Evolutionary conservation across 768 basidiomycete species (phyloP).

Genomic region (Tulasnella sp.): DNA sequence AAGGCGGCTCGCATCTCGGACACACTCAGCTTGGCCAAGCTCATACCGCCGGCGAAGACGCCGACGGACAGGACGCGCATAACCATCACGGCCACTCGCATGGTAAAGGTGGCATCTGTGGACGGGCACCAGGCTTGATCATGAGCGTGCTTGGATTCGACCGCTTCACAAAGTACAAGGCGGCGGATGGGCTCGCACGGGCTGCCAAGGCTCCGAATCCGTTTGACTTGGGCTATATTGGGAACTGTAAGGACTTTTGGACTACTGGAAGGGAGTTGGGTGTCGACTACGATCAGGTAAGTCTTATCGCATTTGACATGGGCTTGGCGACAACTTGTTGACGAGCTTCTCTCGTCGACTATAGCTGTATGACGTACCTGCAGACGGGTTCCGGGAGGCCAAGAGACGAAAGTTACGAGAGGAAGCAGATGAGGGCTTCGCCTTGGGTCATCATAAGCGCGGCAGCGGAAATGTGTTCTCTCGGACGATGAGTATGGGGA

Average conservation of each 20-base stretch:
- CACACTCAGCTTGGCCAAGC: constrained; percentile 54
- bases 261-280: constrained; percentile 70
- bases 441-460: neutral
- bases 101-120: constrained; percentile 20
- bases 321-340: neutral
- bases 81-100: constrained; percentile 26
- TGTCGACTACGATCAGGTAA: constrained; percentile 66
- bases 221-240: constrained; percentile 69
- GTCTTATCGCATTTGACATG: neutral
- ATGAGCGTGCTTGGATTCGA: constrained; percentile 90
- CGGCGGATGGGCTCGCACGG: constrained; percentile 72
- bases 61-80: constrained; percentile 41
- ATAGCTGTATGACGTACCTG: constrained; percentile 74
- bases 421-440: constrained; percentile 38
- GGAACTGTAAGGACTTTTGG: constrained; percentile 94
- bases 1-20: constrained; percentile 48
- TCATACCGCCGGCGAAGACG: constrained; percentile 40
- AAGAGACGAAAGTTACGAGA: constrained; percentile 43
- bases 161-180: constrained; percentile 83
- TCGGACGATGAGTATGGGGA: constrained; percentile 8
- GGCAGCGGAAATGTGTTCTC: constrained; percentile 2
- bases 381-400: constrained; percentile 72
- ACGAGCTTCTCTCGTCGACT: neutral
- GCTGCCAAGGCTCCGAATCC: constrained; percentile 76
- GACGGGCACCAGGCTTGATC: constrained; percentile 50